These are phyloP conservation scores for Chlamydomonas incerta DNA, from an alignment of 139 green algal genomes.

Conservation along the genomic window DNA sequence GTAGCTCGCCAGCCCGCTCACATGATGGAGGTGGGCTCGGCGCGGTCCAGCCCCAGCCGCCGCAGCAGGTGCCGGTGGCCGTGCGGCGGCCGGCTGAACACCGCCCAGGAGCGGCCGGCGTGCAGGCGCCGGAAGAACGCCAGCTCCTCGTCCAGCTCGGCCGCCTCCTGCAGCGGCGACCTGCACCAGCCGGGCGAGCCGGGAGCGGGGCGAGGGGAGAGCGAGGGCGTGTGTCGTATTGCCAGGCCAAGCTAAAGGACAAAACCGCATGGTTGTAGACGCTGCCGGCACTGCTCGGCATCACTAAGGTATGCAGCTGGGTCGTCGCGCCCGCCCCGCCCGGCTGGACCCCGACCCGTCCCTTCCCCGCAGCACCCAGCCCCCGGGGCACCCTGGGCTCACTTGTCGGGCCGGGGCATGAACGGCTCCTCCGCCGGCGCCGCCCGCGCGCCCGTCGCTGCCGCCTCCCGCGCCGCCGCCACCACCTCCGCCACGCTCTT, in stretches of 20 bases:
- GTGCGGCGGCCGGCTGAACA: not conserved
- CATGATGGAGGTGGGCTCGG: constrained; percentile 31
- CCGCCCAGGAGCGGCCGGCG: constrained; percentile 25
- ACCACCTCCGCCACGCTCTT: not conserved
- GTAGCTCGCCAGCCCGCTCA: too few relatives aligned
- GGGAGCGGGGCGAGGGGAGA: too few relatives aligned
- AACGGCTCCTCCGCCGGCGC: not conserved
- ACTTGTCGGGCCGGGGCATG: constrained; percentile 7
- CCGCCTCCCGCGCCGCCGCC: not conserved
- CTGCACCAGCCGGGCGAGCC: too few relatives aligned
- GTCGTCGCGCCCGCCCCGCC: too few relatives aligned
- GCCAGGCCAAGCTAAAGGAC: too few relatives aligned
- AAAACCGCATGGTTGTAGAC: too few relatives aligned
- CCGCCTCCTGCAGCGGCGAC: constrained; percentile 15
- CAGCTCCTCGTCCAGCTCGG: constrained; percentile 28
- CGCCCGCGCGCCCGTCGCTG: not conserved
- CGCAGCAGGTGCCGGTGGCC: constrained; percentile 21
- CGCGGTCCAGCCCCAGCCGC: constrained; percentile 25
- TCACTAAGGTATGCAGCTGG: too few relatives aligned
- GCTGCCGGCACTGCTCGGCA: too few relatives aligned
- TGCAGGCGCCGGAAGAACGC: constrained; percentile 39
- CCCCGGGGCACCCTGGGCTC: too few relatives aligned
- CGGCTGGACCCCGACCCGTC: too few relatives aligned
- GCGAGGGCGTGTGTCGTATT: too few relatives aligned
- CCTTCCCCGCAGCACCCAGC: too few relatives aligned